Percentiles rank a stretch among this genome's conserved stretches.
Conservation (phyloP, 179 eudicot genomes). For the Beta macrorhiza region DNA sequence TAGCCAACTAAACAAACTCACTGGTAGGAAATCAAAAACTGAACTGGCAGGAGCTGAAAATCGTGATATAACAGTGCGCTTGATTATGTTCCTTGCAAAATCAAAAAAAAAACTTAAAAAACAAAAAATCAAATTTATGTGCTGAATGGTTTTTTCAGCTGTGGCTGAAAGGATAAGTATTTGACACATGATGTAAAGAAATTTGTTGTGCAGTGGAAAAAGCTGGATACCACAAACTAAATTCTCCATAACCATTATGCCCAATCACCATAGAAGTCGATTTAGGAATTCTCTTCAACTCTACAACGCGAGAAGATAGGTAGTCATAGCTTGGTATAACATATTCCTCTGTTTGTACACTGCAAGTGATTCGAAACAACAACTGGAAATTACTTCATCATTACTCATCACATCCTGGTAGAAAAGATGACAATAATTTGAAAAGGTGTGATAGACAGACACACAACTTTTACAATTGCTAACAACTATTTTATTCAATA, state of each 20-base stretch:
- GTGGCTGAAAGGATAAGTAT: background rate
- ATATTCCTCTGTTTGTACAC: conserved; percentile 52
- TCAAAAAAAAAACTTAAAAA: conserved; percentile 7
- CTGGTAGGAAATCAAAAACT: conserved; percentile 52
- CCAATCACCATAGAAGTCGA: conserved; percentile 62
- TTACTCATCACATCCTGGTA: background rate
- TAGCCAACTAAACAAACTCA: conserved; percentile 59
- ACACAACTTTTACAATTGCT: background rate
- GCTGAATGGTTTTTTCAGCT: background rate
- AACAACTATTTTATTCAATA: background rate
- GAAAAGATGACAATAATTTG: background rate
- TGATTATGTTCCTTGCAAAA: conserved; percentile 68
- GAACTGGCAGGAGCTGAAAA: conserved; percentile 74
- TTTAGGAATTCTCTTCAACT: conserved; percentile 75
- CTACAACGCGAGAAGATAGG: conserved; percentile 59
- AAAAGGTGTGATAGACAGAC: background rate
- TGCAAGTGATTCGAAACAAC: conserved; percentile 35
- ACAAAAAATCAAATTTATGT: background rate
- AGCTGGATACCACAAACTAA: conserved; percentile 74
- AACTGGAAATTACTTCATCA: background rate
- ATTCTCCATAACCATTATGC: conserved; percentile 89
- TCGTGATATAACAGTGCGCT: conserved; percentile 54
- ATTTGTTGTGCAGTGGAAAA: conserved; percentile 2
- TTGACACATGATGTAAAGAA: background rate
- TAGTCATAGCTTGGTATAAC: conserved; percentile 67